phyloP scores from a whole-genome alignment of 2,329 filamentous ascomycete species.

The Pyricularia sp. region DNA sequence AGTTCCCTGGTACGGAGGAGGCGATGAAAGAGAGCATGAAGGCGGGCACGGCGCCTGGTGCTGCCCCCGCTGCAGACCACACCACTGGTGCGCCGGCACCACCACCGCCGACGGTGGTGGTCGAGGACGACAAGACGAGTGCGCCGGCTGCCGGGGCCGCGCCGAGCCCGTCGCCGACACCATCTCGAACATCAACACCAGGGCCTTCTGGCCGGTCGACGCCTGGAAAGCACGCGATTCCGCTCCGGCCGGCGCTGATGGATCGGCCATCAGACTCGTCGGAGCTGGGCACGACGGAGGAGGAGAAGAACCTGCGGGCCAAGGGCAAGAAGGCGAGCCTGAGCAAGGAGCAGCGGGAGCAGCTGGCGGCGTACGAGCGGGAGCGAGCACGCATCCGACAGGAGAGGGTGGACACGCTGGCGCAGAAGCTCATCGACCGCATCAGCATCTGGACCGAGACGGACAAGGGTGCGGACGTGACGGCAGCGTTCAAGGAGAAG shows the following conservation, averaged over 20 bases:
- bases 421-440: constrained; percentile 78
- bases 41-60: constrained; percentile 14
- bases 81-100: constrained; percentile 18
- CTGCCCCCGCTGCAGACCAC: constrained; percentile 24
- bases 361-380: constrained; percentile 77
- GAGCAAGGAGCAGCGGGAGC: constrained; percentile 86
- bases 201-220: constrained; percentile 27
- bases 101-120: constrained; percentile 25
- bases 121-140: constrained; percentile 24
- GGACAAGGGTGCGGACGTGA: constrained; percentile 79
- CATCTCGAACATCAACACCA: constrained; percentile 23
- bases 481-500: constrained; percentile 85
- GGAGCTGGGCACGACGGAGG: constrained; percentile 57
- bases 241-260: constrained; percentile 78
- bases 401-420: constrained; percentile 74
- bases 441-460: constrained; percentile 96
- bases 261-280: constrained; percentile 77
- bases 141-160: constrained; percentile 20
- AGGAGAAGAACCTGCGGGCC: constrained; percentile 61
- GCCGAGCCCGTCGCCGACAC: constrained; percentile 32
- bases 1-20: constrained; percentile 48
- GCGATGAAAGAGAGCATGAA: constrained; percentile 47
- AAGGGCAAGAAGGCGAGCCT: constrained; percentile 64
- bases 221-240: constrained; percentile 41
- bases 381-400: constrained; percentile 78